A percentile compares a stretch with the other conserved stretches of the same genome.
These are phyloP conservation scores for Aschersonia sp. DNA, from an alignment of 2,329 filamentous ascomycete species.

Conservation along the genomic window DNA sequence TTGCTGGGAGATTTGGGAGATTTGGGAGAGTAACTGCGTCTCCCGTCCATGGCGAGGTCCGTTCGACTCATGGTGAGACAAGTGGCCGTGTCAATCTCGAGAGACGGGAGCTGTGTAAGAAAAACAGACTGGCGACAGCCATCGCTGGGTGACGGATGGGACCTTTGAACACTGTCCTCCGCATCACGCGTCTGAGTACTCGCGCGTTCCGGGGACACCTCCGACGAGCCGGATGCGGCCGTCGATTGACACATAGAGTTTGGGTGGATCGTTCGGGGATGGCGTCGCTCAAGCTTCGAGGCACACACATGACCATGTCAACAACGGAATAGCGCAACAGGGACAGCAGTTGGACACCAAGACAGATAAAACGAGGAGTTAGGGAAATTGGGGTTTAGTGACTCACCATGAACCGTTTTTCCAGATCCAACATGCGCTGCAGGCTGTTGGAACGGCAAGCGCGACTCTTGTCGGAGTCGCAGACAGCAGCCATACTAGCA, in stretches of 20 bases:
- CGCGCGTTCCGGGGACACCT: constrained; percentile 2
- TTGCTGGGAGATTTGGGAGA: background rate
- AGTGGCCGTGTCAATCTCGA: constrained; percentile 6
- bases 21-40: constrained; percentile 1
- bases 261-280: constrained; percentile 2
- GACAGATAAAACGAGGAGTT: background rate
- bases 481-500: background rate
- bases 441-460: constrained; percentile 30
- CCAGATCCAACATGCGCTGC: constrained; percentile 44
- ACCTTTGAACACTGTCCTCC: constrained; percentile 2
- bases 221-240: background rate
- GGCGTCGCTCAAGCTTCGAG: constrained; percentile 9
- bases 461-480: constrained; percentile 5
- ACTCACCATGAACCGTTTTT: constrained; percentile 42
- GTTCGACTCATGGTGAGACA: constrained; percentile 2
- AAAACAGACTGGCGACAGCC: constrained; percentile 2
- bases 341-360: background rate
- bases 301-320: constrained; percentile 1
- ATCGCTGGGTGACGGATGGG: background rate
- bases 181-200: constrained; percentile 5
- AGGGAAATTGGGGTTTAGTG: background rate
- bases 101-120: constrained; percentile 3
- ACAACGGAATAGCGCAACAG: background rate
- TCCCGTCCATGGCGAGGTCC: constrained; percentile 3
- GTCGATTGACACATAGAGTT: constrained; percentile 1